These are phyloP conservation scores for Myochromella boudieri DNA, from an alignment of 768 basidiomycete species.

Conservation along the genomic window DNA sequence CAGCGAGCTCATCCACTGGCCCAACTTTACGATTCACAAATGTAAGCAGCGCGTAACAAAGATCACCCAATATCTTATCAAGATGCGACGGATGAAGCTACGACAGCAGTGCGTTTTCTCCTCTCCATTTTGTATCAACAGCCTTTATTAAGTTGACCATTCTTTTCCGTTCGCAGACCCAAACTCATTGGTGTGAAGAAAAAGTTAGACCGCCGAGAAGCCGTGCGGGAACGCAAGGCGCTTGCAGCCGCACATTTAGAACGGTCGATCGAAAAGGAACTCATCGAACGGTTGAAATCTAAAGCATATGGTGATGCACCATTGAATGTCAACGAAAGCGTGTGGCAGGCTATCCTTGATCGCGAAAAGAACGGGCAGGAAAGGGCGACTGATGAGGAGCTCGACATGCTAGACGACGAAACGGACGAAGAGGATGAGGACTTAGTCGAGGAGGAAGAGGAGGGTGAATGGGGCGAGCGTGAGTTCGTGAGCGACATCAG, in stretches of 20 bases:
- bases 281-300: conserved; percentile 91
- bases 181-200: conserved; percentile 96
- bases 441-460: conserved; percentile 46
- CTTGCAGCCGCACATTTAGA: conserved; percentile 95
- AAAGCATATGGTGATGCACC: conserved; percentile 98
- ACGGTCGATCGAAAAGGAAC: conserved; percentile 92
- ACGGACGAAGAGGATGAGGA: conserved; percentile 64
- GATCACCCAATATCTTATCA: conserved; percentile 98
- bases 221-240: conserved; percentile 92
- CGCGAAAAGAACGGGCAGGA: conserved; percentile 63
- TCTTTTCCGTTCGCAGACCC: conserved; percentile 51
- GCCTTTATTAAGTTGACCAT: background rate
- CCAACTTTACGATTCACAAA: conserved; percentile 95
- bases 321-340: conserved; percentile 95
- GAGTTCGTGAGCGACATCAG: conserved; percentile 79
- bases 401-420: conserved; percentile 57
- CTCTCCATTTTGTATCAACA: background rate
- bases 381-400: conserved; percentile 41
- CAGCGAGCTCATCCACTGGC: conserved; percentile 95
- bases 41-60: conserved; percentile 99
- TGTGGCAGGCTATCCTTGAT: conserved; percentile 92
- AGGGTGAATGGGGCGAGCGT: conserved; percentile 57
- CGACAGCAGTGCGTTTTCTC: conserved; percentile 70
- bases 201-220: conserved; percentile 92
- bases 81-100: conserved; percentile 90